Conservation (phyloP, 176 grass and related monocot species). For the Dactylis glomerata region DNA sequence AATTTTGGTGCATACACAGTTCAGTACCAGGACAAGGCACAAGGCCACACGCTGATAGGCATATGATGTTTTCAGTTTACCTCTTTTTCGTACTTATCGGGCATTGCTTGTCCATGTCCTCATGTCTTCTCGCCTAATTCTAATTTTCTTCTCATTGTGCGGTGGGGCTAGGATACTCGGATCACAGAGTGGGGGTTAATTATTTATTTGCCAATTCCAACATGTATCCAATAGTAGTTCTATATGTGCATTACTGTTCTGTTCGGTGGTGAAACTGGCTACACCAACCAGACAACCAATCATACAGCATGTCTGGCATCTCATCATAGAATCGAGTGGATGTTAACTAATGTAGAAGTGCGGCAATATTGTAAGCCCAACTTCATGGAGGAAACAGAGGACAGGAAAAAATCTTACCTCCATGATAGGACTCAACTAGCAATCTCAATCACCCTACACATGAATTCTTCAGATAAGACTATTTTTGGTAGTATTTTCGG, state of each 20-base stretch:
- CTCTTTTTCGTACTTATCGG: background rate
- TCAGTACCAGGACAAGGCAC: background rate
- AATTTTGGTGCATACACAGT: background rate
- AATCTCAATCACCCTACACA: no score
- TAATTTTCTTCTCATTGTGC: background rate
- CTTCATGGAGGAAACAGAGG: background rate
- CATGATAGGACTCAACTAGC: no score
- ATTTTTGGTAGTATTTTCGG: no score
- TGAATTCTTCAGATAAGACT: no score
- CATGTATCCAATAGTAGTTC: background rate
- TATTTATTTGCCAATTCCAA: background rate
- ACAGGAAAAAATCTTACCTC: background rate
- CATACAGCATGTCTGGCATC: background rate
- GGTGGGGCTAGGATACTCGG: background rate
- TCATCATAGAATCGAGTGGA: background rate
- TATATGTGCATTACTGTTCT: background rate
- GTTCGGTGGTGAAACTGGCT: background rate
- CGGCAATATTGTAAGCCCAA: background rate
- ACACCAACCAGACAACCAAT: background rate
- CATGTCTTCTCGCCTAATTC: background rate
- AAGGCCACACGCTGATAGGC: background rate
- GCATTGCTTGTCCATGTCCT: background rate
- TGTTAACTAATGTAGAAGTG: background rate
- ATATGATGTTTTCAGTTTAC: background rate
- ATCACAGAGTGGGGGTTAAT: background rate